These are phyloP conservation scores for Colletotrichum sp. DNA, from an alignment of 2,329 filamentous ascomycete species.

Conservation along the genomic window DNA sequence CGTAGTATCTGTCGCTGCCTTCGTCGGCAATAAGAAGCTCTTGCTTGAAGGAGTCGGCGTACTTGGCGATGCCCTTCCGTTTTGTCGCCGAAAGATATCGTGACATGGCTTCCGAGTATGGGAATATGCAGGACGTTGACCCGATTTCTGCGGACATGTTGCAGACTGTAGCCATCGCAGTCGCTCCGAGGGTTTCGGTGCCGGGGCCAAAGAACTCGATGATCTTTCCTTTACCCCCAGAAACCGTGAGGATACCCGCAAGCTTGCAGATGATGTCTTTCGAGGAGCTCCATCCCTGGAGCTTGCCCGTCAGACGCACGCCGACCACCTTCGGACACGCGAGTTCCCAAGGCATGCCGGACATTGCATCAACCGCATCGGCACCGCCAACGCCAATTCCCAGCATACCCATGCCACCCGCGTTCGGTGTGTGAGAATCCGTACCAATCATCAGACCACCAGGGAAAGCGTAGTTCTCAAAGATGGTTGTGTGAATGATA, in stretches of 20 bases:
- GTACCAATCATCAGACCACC: slow-evolving; percentile 40
- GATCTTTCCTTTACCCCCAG: slow-evolving; percentile 37
- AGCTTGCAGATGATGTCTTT: slow-evolving; percentile 43
- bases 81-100: slow-evolving; percentile 35
- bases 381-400: slow-evolving; percentile 47
- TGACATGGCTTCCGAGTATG: slow-evolving; percentile 35
- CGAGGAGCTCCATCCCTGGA: slow-evolving; percentile 34
- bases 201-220: slow-evolving; percentile 42
- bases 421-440: slow-evolving; percentile 42
- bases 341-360: slow-evolving; percentile 38
- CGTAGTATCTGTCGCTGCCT: slow-evolving; percentile 35
- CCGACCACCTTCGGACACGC: slow-evolving; percentile 35
- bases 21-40: slow-evolving; percentile 30
- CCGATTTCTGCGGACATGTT: slow-evolving; percentile 43
- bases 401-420: slow-evolving; percentile 38
- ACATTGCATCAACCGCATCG: slow-evolving; percentile 50
- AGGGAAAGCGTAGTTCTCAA: slow-evolving; percentile 43
- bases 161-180: slow-evolving; percentile 40
- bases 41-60: slow-evolving; percentile 27
- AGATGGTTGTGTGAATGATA: slow-evolving; percentile 43
- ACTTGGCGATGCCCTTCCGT: slow-evolving; percentile 26
- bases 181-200: slow-evolving; percentile 33
- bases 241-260: slow-evolving; percentile 36
- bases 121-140: slow-evolving; percentile 40
- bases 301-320: slow-evolving; percentile 32